These are phyloP conservation scores for Dactylellina parvicollis DNA, from an alignment of 2,329 filamentous ascomycete species.

Conservation along the genomic window DNA sequence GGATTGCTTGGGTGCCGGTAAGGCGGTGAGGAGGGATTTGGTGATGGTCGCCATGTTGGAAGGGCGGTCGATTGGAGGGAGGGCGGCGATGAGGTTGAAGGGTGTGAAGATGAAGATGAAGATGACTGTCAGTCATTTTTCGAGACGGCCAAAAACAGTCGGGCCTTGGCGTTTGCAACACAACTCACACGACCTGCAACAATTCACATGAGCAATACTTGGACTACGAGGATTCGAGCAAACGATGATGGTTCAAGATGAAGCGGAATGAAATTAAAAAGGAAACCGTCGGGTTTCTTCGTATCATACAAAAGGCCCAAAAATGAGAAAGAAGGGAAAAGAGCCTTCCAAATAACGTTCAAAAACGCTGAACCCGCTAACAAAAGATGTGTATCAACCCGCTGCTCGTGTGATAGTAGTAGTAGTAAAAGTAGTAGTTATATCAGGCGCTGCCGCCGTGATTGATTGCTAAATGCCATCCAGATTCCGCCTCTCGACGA, in stretches of 20 bases:
- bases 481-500: conserved; percentile 65
- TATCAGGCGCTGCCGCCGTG: neutral
- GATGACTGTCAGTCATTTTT: conserved; percentile 17
- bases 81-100: conserved; percentile 49
- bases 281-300: neutral
- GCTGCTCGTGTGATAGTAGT: neutral
- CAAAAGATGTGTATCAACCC: neutral
- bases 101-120: conserved; percentile 15
- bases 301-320: conserved; percentile 11
- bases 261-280: neutral
- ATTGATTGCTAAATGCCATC: conserved; percentile 55
- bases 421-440: too few relatives aligned
- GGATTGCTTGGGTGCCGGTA: conserved; percentile 56
- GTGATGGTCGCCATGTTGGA: conserved; percentile 57
- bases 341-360: neutral
- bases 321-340: too few relatives aligned
- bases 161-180: conserved; percentile 38
- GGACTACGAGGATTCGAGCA: too few relatives aligned
- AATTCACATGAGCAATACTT: neutral
- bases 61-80: conserved; percentile 50
- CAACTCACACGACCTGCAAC: neutral
- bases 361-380: conserved; percentile 28
- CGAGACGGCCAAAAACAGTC: conserved; percentile 7
- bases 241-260: too few relatives aligned
- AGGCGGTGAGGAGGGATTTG: conserved; percentile 56